Base-by-base conservation (phyloP, 176 grass and related monocot genomes). In the Leersia perrieri region DNA sequence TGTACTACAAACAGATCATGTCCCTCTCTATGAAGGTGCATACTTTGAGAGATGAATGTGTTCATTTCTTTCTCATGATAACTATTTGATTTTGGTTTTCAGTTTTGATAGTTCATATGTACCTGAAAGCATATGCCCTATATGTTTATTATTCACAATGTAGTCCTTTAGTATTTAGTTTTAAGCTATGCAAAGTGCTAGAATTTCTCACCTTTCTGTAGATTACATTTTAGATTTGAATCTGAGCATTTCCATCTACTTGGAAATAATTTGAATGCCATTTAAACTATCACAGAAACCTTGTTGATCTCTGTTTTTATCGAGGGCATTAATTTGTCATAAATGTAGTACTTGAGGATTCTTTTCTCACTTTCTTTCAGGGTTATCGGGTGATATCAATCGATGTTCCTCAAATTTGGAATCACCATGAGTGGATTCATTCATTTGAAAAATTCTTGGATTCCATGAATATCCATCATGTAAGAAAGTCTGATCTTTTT, bases 1-100 rank as follows among this genome's bases (percentile, higher is more conserved):
- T 98, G 28, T 98, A 98, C 79, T 98, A 98, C 80, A 98, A 98
- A 57, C 95, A 98, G 84, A 94, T 98, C 44, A 98, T 98, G 95
- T 82, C 92, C 58, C 90, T 98, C 7, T 92, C 85, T 67, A 89
- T 89, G 86, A 98, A 94, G 95, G 95, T 98, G 66, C 58, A 28
- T 76, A 53, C 39, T 29, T 12, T 45, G 35, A 45, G 60, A 64
- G 26, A 70, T 85, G 33, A n/a, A 14, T 40, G 18, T 73, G 2
- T 45, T 39, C 61, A 20, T 74, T 30, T 68, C 23, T 27, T 20
- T 80, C 22, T 58, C 9, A 65, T 33, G 62, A 67, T 70, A 25
- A 29, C 16, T 67, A 68, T 78, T 33, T 55, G n/a, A 31, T 44
- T 69, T 82, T 71, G 10, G 5, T 74, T 67, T 72, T 80, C 63